Base-by-base conservation (phyloP, 164 flowering plant species). In the Chimonanthus praecox region DNA sequence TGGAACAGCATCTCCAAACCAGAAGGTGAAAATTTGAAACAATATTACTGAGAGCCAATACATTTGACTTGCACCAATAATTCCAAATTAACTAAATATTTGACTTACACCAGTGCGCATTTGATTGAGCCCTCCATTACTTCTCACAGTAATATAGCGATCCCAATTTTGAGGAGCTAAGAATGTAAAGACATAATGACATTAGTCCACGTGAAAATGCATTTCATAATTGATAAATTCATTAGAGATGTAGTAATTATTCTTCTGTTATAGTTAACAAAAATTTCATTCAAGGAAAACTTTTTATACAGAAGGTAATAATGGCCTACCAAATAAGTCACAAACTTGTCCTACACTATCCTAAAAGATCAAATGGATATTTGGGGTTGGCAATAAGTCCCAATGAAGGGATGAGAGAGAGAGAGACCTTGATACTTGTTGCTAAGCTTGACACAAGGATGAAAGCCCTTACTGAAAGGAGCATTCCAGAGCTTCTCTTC, bases 51-150 rank as follows among this genome's bases (percentile, higher is more conserved):
- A 54, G 2, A 6, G 7, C 7, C 7, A 50, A 54, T 10, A 3
- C 15, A 10, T 13, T 46, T 51, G 18, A 82, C 99, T 83, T 87
- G 94, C 99, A 82, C 98, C 99, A 63, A 91, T 84, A 33, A 33
- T 33, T 33, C 33, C 0, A 50, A 54, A 54, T 10, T 3, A 16
- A 54, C 11, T 5, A 54, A 54, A 3, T 54, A 10, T 13, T 46
- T 51, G 18, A 83, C 99, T 83, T 87, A 95, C 99, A 82, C 98
- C 99, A 63, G 92, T 84, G 49, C 99, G 98, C 99, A 95, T 95
- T 83, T 95, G 99, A 82, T 95, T 95, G 68, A 95, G 83, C 72
- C 98, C 99, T 48, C 99, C 99, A 83, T 95, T 95, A 76, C 92
- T 88, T 83, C 83, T 84, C 63, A 95, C 98, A 45, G 92, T 90